Conservation (phyloP, 2,329 filamentous ascomycete species). For the Hymenoscyphus occultus region DNA sequence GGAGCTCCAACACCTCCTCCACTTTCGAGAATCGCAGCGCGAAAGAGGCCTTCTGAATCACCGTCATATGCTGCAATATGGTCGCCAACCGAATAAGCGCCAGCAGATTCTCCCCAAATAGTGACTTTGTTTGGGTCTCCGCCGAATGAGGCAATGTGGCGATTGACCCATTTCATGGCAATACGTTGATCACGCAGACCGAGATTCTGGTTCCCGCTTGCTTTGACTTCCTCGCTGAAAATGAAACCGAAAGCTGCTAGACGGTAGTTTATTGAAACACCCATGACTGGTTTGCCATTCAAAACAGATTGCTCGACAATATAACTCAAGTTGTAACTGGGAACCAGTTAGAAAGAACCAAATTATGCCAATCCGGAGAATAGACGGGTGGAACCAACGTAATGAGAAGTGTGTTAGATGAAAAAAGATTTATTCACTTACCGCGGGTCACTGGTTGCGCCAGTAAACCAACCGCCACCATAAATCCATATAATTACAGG, state of each 20-base stretch:
- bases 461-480: not conserved
- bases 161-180: conserved; percentile 55
- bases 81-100: conserved; percentile 18
- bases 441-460: not conserved
- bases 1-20: conserved; percentile 14
- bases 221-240: conserved; percentile 12
- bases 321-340: not conserved
- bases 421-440: not conserved
- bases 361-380: not conserved
- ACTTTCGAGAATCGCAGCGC: conserved; percentile 17
- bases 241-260: conserved; percentile 28
- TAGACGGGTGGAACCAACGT: not conserved
- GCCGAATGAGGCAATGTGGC: conserved; percentile 49
- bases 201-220: conserved; percentile 45
- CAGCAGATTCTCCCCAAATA: conserved; percentile 21
- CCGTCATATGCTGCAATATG: conserved; percentile 17
- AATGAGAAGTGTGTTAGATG: not conserved
- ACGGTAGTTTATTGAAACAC: conserved; percentile 41
- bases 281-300: conserved; percentile 29
- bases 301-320: not conserved
- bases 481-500: not conserved
- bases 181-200: conserved; percentile 60
- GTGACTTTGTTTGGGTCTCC: conserved; percentile 39
- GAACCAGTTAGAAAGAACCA: not conserved
- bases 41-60: conserved; percentile 14